phyloP scores from a whole-genome alignment of 768 basidiomycete genomes.

The Mycena kentingensis region DNA sequence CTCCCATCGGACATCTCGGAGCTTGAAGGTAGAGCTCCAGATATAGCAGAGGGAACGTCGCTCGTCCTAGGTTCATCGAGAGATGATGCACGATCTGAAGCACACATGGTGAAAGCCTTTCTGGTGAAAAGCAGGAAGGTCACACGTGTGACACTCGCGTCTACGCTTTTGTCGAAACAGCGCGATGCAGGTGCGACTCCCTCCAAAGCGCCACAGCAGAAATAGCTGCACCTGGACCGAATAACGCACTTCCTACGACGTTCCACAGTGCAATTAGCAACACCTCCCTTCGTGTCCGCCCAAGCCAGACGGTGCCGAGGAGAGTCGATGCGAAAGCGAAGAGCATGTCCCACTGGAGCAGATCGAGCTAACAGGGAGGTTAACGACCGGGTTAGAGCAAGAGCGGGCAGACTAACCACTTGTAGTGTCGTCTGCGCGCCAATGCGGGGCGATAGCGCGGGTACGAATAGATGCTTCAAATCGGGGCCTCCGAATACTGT shows the following conservation, averaged over 20 bases:
- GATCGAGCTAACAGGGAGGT: conserved; percentile 31
- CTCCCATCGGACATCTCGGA: no score
- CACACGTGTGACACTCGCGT: not conserved
- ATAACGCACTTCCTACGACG: conserved; percentile 37
- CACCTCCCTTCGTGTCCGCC: conserved; percentile 33
- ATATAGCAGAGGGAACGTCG: no score
- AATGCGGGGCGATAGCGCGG: conserved; percentile 34
- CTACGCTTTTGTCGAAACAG: not conserved
- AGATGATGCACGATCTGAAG: no score
- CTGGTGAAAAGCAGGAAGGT: no score
- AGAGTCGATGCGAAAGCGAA: conserved; percentile 42
- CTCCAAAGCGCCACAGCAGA: conserved; percentile 51
- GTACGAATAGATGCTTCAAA: conserved; percentile 37
- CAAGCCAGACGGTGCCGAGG: conserved; percentile 55
- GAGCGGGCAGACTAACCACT: conserved; percentile 26
- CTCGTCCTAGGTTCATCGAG: no score
- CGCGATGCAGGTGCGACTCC: conserved; percentile 37
- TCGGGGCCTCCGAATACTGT: conserved; percentile 39
- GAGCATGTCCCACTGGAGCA: conserved; percentile 55
- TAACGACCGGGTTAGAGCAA: conserved; percentile 4
- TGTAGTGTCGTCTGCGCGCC: conserved; percentile 29
- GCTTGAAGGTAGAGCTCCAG: no score
- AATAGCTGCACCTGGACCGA: conserved; percentile 57
- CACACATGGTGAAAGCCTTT: no score
- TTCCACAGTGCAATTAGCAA: conserved; percentile 45